Percentiles rank a stretch among this genome's conserved stretches.
These are phyloP conservation scores for Monosporozyma yasuniensis DNA, from an alignment of 805 yeast genomes.

Conservation along the genomic window DNA sequence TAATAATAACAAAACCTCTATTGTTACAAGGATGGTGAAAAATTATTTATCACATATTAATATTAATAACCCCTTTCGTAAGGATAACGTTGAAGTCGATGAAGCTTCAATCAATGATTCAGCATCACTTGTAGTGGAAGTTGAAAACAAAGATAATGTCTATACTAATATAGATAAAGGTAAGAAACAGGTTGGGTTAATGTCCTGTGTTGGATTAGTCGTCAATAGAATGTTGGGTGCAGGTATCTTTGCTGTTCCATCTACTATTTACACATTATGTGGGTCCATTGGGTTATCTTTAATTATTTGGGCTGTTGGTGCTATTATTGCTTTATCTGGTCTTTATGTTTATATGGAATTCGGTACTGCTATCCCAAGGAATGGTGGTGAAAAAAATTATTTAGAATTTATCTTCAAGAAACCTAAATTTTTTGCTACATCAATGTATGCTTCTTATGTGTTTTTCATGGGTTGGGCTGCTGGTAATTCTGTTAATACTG, in stretches of 20 bases:
- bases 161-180: conserved; percentile 33
- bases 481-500: conserved; percentile 72
- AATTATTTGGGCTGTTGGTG: conserved; percentile 68
- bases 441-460: conserved; percentile 59
- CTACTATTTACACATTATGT: conserved; percentile 38
- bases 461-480: conserved; percentile 81
- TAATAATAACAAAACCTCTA: background rate
- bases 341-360: conserved; percentile 70
- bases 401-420: conserved; percentile 59
- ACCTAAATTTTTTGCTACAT: conserved; percentile 61
- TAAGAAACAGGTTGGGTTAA: conserved; percentile 38
- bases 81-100: background rate
- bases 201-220: conserved; percentile 56
- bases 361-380: conserved; percentile 71
- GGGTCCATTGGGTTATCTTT: conserved; percentile 69
- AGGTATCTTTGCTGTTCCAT: conserved; percentile 67
- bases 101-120: background rate
- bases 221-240: conserved; percentile 68
- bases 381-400: conserved; percentile 83
- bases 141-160: background rate
- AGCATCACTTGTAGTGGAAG: background rate
- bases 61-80: background rate
- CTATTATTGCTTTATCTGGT: conserved; percentile 56
- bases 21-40: background rate
- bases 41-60: background rate